Base-by-base conservation (phyloP, 192 early-diverging fungal genomes). In the Linnemannia zychae region DNA sequence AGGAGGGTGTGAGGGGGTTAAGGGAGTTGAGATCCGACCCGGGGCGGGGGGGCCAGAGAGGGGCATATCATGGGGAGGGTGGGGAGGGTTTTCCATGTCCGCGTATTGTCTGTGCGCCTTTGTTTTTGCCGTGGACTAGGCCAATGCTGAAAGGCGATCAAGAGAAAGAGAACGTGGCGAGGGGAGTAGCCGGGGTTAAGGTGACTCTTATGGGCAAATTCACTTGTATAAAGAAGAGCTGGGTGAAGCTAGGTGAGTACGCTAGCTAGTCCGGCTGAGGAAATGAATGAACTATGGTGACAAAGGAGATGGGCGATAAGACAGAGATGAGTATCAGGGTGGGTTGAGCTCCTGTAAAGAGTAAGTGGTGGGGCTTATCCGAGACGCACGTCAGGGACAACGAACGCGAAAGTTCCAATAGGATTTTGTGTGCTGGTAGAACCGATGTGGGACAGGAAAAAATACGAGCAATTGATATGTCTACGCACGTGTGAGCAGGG, bases 91-190 rank as follows among this genome's bases (percentile, higher is more conserved):
- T 1, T 72, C 71, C 48, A 73, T 73, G 47, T 37, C 70, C 24
- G 2, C 44, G 71, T 17, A 68, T 49, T 46, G 81, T 84, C 75
- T 84, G 81, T 84, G 81, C 81, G 72, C 76, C 72, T 84, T 84
- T 84, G 81, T 78, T 63, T 63, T 84, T 74, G 49, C 57, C 71
- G 74, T 78, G 71, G 36, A 63, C n/a, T 20, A 44, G 18, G 50
- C 16, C 11, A 22, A 47, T 20, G 17, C 18, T 22, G 66, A 74
- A 44, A 63, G 52, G 33, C 15, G 57, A 47, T 7, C 46, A 48
- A 66, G 52, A 74, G 16, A 28, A 49, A 4, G 72, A 3, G 37
- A 49, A 49, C 7, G 31, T 11, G 31, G n/a, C 28, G 50, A 53
- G 33, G 57, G 38, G 36, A 38, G 52, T 44, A 1, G 76, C 28